These are phyloP conservation scores for Dothistroma septosporum DNA, from an alignment of 2,329 filamentous ascomycete species.

Conservation along the genomic window DNA sequence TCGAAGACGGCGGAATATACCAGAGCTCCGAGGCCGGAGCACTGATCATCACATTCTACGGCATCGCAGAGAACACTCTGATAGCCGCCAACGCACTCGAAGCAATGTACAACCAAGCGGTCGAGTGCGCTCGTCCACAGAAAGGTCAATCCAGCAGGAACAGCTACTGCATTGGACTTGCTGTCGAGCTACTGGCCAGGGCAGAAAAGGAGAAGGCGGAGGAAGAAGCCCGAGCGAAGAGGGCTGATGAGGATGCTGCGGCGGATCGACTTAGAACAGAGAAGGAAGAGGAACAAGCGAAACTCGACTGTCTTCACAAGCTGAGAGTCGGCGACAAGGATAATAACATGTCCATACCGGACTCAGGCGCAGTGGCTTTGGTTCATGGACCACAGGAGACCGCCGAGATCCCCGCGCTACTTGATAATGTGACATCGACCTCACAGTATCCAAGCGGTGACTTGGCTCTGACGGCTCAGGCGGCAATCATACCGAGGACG, in stretches of 20 bases:
- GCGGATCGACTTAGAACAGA: background rate
- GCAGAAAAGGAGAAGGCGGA: slow-evolving; percentile 8
- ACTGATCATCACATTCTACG: slow-evolving; percentile 22
- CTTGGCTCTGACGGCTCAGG: too few relatives aligned
- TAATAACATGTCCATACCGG: too few relatives aligned
- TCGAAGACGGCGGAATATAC: background rate
- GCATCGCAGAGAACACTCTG: slow-evolving; percentile 26
- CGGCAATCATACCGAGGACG: too few relatives aligned
- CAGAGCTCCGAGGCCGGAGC: background rate
- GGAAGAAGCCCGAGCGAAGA: slow-evolving; percentile 11
- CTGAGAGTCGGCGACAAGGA: background rate
- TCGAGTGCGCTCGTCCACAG: slow-evolving; percentile 17
- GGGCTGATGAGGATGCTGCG: slow-evolving; percentile 8
- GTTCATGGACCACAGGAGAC: background rate
- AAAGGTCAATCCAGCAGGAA: slow-evolving; percentile 9
- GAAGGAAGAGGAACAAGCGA: background rate
- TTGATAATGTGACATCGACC: too few relatives aligned
- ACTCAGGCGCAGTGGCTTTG: background rate
- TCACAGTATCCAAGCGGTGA: too few relatives aligned
- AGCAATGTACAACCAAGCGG: slow-evolving; percentile 24
- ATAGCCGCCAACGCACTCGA: slow-evolving; percentile 26
- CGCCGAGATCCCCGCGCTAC: too few relatives aligned
- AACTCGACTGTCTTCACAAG: slow-evolving; percentile 2
- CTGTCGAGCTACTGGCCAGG: background rate
- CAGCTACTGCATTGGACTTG: slow-evolving; percentile 19